These are phyloP conservation scores for Penicillium bovifimosum DNA, from an alignment of 495 filamentous ascomycete genomes.

Conservation along the genomic window DNA sequence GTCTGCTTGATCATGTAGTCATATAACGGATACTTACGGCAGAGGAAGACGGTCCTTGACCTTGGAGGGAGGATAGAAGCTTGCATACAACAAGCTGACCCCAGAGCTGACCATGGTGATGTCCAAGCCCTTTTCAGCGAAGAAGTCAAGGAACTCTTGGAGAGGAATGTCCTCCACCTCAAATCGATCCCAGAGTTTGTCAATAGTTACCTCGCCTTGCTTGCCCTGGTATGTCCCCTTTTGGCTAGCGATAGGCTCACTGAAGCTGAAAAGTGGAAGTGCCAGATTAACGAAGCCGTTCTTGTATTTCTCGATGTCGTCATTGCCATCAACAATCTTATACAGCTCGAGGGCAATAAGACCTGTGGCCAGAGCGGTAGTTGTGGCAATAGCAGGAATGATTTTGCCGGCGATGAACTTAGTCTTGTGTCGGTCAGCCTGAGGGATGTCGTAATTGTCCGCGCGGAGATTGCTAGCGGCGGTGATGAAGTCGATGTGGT, in stretches of 20 bases:
- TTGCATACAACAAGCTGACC: constrained; percentile 91
- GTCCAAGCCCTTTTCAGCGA: constrained; percentile 70
- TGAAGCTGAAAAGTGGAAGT: constrained; percentile 96
- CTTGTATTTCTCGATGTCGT: constrained; percentile 94
- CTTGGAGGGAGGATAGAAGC: constrained; percentile 87
- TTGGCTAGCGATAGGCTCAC: constrained; percentile 86
- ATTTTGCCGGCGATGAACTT: constrained; percentile 99
- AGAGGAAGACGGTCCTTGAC: constrained; percentile 72
- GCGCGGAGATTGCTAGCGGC: constrained; percentile 94
- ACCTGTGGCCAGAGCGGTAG: constrained; percentile 92
- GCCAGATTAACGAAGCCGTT: constrained; percentile 98
- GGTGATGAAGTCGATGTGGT: constrained; percentile 99
- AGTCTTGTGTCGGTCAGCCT: constrained; percentile 91
- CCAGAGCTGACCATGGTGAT: constrained; percentile 95
- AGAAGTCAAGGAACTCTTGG: constrained; percentile 73
- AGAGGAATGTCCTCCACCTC: constrained; percentile 84
- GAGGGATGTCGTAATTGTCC: constrained; percentile 92
- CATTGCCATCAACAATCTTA: constrained; percentile 95
- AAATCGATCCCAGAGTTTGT: constrained; percentile 98
- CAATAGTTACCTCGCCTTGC: constrained; percentile 71
- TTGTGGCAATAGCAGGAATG: constrained; percentile 97
- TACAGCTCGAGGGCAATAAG: constrained; percentile 88
- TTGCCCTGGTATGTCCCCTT: constrained; percentile 81
- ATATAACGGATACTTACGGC: constrained; percentile 47
- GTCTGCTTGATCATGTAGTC: not conserved